A percentile compares a stretch with the other conserved stretches of the same genome.
phyloP scores from a whole-genome alignment of 169 alveolate genomes.

The Eimeria acervulina region DNA sequence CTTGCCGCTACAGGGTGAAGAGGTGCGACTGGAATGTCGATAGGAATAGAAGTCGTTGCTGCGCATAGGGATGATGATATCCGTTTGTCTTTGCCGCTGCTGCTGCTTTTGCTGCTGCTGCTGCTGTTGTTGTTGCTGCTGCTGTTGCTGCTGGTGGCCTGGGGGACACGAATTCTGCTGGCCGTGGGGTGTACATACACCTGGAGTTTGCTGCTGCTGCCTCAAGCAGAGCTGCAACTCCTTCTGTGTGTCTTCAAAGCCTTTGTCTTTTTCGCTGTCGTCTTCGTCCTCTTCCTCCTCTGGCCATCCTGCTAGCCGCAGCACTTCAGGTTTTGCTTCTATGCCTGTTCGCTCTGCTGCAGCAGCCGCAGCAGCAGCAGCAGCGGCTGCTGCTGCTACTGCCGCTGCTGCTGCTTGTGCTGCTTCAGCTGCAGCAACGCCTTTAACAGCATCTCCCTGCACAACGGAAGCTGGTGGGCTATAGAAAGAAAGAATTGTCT shows the following conservation, averaged over 20 bases:
- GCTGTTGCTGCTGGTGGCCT: neutral
- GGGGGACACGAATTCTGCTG: neutral
- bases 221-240: neutral
- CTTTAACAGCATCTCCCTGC: neutral
- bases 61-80: slow-evolving; percentile 30
- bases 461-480: neutral
- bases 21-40: neutral
- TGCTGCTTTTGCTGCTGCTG: slow-evolving; percentile 26
- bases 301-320: neutral
- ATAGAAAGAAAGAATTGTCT: neutral
- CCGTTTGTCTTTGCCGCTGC: neutral
- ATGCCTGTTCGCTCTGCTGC: neutral
- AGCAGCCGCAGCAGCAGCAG: neutral
- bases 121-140: slow-evolving; percentile 18
- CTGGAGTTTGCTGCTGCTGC: neutral
- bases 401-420: neutral
- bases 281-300: neutral
- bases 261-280: neutral
- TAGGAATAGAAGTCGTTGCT: slow-evolving; percentile 34
- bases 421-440: neutral
- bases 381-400: neutral
- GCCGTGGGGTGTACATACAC: neutral
- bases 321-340: too few species aligned
- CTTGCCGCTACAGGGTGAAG: neutral
- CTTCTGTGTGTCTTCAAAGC: neutral